These are phyloP conservation scores for Dothistroma pini DNA, from an alignment of 2,329 filamentous ascomycete genomes.

Conservation along the genomic window DNA sequence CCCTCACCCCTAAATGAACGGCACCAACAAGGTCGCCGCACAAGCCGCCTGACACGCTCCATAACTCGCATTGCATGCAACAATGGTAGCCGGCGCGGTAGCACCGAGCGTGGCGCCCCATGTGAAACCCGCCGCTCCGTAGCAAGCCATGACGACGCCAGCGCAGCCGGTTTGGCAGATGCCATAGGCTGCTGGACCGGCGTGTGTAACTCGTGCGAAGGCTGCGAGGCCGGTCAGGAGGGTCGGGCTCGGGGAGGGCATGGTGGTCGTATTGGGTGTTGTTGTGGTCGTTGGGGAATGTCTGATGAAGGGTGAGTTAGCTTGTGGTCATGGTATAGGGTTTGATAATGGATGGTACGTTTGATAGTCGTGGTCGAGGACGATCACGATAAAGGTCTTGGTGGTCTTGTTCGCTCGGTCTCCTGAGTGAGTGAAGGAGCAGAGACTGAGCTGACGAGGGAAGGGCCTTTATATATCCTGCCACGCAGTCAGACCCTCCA, in stretches of 20 bases:
- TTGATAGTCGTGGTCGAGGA: not conserved
- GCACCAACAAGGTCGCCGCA: slow-evolving; percentile 23
- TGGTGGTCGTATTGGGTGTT: not conserved
- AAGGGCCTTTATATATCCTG: not conserved
- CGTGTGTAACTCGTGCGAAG: slow-evolving; percentile 5
- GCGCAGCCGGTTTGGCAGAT: slow-evolving; percentile 49
- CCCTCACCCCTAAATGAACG: not conserved
- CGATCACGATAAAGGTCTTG: not conserved
- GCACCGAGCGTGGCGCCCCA: slow-evolving; percentile 41
- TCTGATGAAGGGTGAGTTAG: not conserved
- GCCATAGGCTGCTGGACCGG: slow-evolving; percentile 41
- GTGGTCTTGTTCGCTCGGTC: not conserved
- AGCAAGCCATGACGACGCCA: slow-evolving; percentile 46
- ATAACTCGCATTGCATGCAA: slow-evolving; percentile 46
- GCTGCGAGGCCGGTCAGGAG: not conserved
- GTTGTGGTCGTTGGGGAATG: not conserved
- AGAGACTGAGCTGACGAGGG: not conserved
- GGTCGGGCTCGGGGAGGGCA: not conserved
- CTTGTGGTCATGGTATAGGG: not conserved
- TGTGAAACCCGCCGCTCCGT: slow-evolving; percentile 42
- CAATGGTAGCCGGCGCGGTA: slow-evolving; percentile 40
- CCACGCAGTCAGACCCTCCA: too few relatives aligned
- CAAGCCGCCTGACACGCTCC: slow-evolving; percentile 47
- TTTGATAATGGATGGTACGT: not conserved
- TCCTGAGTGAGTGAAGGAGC: not conserved